Percentiles rank a stretch among this genome's conserved stretches.
Evolutionary conservation across 441 rosid species (phyloP).

Genomic region (Euphorbia celastroides): DNA sequence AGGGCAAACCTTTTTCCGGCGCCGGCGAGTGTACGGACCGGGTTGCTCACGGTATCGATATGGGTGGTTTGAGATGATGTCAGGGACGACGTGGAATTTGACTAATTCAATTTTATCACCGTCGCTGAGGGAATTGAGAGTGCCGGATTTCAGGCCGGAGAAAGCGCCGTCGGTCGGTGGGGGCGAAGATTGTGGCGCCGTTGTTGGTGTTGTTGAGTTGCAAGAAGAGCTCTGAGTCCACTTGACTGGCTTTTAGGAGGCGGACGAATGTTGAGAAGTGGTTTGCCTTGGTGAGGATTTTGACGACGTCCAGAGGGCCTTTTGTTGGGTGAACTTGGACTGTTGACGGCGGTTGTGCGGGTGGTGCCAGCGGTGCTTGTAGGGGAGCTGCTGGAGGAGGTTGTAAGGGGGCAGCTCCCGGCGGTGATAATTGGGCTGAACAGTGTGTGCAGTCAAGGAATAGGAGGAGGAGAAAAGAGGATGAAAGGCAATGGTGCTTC

Average conservation of each 20-base stretch:
- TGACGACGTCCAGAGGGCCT: conserved; percentile 16
- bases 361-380: conserved; percentile 7
- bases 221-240: conserved; percentile 12
- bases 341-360: conserved; percentile 22
- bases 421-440: conserved; percentile 33
- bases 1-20: conserved; percentile 22
- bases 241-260: conserved; percentile 15
- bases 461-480: conserved; percentile 29
- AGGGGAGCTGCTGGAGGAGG: conserved; percentile 11
- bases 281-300: conserved; percentile 13
- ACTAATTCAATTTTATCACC: conserved; percentile 17
- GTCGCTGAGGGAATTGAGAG: conserved; percentile 13
- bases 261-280: conserved; percentile 18
- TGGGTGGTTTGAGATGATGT: conserved; percentile 46
- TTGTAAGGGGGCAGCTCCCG: conserved; percentile 17
- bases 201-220: conserved; percentile 21
- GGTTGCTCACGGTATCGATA: conserved; percentile 77
- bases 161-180: conserved; percentile 16
- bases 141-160: conserved; percentile 15
- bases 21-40: conserved; percentile 70
- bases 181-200: conserved; percentile 17
- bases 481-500: conserved; percentile 24
- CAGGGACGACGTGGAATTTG: conserved; percentile 56
- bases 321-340: conserved; percentile 12
- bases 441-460: conserved; percentile 23